phyloP scores from a whole-genome alignment of 345 rosid species.

The Barbarea vulgaris region DNA sequence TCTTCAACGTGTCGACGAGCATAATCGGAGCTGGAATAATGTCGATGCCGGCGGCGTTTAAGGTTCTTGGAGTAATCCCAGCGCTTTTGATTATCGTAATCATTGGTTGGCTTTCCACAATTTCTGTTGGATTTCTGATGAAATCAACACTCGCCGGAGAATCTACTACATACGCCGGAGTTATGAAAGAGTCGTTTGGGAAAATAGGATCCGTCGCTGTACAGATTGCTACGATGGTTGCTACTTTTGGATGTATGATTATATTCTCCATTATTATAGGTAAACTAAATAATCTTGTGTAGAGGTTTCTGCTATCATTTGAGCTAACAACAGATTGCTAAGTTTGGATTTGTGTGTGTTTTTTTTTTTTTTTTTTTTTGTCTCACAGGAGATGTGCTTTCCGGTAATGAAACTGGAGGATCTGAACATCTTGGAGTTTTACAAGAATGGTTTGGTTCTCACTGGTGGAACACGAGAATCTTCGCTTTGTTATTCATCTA shows the following conservation, averaged over 20 bases:
- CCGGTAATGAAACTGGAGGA: slow-evolving; percentile 63
- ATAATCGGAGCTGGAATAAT: slow-evolving; percentile 91
- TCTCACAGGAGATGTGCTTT: slow-evolving; percentile 77
- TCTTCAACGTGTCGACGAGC: slow-evolving; percentile 84
- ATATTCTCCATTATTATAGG: slow-evolving; percentile 76
- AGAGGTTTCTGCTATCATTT: not conserved
- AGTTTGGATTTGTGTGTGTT: slow-evolving; percentile 3
- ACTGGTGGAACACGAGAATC: slow-evolving; percentile 83
- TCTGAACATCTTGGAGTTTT: slow-evolving; percentile 72
- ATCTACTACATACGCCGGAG: slow-evolving; percentile 69
- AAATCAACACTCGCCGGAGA: slow-evolving; percentile 67
- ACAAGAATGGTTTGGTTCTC: slow-evolving; percentile 85
- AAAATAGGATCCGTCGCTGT: slow-evolving; percentile 58
- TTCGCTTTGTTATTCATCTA: slow-evolving; percentile 57
- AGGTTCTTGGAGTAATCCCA: slow-evolving; percentile 80
- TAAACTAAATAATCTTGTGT: slow-evolving; percentile 22
- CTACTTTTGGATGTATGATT: slow-evolving; percentile 79
- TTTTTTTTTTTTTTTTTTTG: too few species aligned
- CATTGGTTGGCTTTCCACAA: slow-evolving; percentile 69
- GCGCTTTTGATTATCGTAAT: slow-evolving; percentile 60
- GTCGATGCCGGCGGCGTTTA: slow-evolving; percentile 90
- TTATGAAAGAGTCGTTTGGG: slow-evolving; percentile 88
- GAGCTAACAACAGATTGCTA: slow-evolving; percentile 4
- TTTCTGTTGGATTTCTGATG: slow-evolving; percentile 72
- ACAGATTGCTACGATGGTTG: slow-evolving; percentile 69